phyloP scores from a whole-genome alignment of 805 yeast species.

The Vanderwaltozyma yarrowii region DNA sequence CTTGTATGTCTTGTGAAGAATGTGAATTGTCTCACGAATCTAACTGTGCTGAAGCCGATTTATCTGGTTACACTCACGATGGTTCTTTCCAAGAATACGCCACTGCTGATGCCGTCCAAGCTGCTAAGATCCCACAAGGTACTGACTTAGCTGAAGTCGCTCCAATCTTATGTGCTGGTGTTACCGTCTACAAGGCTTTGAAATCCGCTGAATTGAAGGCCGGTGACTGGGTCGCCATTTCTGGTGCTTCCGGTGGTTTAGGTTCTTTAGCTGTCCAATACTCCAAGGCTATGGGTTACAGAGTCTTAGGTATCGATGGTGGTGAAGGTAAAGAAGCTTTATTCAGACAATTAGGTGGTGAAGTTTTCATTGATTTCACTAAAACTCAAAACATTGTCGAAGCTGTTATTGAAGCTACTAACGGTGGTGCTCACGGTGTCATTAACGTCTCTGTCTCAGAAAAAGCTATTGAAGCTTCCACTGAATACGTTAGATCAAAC shows the following conservation, averaged over 20 bases:
- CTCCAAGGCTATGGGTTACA: slow-evolving; percentile 65
- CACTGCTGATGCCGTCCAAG: slow-evolving; percentile 55
- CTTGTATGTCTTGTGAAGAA: slow-evolving; percentile 55
- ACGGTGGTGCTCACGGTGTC: slow-evolving; percentile 63
- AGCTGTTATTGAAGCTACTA: slow-evolving; percentile 37
- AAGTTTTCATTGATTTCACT: slow-evolving; percentile 48
- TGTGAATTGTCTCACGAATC: slow-evolving; percentile 51
- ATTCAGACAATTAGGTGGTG: slow-evolving; percentile 51
- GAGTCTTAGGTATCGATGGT: slow-evolving; percentile 65
- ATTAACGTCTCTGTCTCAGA: slow-evolving; percentile 54
- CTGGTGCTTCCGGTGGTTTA: slow-evolving; percentile 79
- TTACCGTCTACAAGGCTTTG: slow-evolving; percentile 59
- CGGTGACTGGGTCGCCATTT: slow-evolving; percentile 66
- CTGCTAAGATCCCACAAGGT: slow-evolving; percentile 47
- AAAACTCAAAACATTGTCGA: slow-evolving; percentile 40
- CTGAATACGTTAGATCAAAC: slow-evolving; percentile 44
- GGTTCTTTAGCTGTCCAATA: slow-evolving; percentile 69
- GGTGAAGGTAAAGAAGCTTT: slow-evolving; percentile 55
- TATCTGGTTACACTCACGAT: slow-evolving; percentile 67
- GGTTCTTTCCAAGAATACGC: slow-evolving; percentile 60
- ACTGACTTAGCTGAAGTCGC: slow-evolving; percentile 47
- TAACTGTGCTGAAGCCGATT: slow-evolving; percentile 59
- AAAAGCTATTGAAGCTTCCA: slow-evolving; percentile 38
- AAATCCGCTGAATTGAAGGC: slow-evolving; percentile 46
- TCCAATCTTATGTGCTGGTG: slow-evolving; percentile 59